Evolutionary conservation across 176 grass and related monocot species (phyloP), one percentile per base, ranked within the genome.

Genomic region (Triticum monococcum): DNA sequence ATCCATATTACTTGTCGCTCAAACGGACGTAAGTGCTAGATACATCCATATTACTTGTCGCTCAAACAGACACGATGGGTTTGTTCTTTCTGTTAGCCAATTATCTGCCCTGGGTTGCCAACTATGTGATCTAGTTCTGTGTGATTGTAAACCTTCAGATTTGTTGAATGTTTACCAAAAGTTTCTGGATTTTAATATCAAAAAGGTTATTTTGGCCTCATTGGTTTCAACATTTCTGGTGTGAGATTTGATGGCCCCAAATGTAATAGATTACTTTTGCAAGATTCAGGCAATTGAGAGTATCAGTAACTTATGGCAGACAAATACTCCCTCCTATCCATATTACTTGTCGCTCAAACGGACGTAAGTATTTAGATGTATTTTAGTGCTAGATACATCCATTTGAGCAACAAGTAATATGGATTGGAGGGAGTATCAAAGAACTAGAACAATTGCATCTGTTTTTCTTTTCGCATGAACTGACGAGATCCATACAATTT

Each of bases 81-180:
- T 90, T 83, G 24, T 41, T 57, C 17, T 54, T 68, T 60, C 1
- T 68, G 64, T 65, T 68, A 36, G 35, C 40, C 66, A 54, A 85
- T 65, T 52, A 40, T 61, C 17, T 84, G 57, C 17, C 11, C 38
- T 64, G 70, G 57, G 46, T 81, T 45, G 68, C 17, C 20, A 59
- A 45, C 12, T 50, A 22, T 50, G 56, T 46, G 22, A 84, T 75
- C 28, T 28, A 79, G 81, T 63, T 60, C 8, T 32, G 37, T 13
- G n/a, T 75, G 66, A 61, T 83, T 65, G 61, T 77, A 68, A 77
- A 45, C 37, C 79, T 67, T 18, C 9, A 54, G 17, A 77, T 69
- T 18, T 14, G 31, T 24, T 64, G 60, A 2, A 56, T 52, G 22
- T 56, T 43, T 72, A 17, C 38, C 9, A 40, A 67, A 77, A 12